A percentile compares a stretch with the other conserved stretches of the same genome.
These are phyloP conservation scores for Gracilaria domingensis DNA, from an alignment of 23 red algal genomes.

Conservation along the genomic window DNA sequence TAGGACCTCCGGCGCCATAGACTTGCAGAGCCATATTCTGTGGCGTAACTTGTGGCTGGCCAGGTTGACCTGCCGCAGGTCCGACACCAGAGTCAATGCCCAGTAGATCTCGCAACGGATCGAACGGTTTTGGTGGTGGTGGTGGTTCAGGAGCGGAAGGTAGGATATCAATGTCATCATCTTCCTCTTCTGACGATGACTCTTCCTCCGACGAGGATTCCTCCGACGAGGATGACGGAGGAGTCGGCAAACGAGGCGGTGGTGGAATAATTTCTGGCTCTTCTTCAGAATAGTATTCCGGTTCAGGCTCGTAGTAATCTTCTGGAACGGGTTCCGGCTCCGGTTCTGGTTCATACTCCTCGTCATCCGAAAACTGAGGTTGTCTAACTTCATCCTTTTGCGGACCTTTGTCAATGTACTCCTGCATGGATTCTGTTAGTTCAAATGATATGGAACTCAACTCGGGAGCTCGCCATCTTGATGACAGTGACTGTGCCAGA, in stretches of 20 bases:
- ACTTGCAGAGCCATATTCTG: slow-evolving; percentile 67
- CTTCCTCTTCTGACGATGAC: slow-evolving; percentile 63
- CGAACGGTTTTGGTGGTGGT: slow-evolving; percentile 72
- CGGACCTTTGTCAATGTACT: slow-evolving; percentile 79
- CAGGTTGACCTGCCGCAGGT: neutral
- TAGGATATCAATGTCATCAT: slow-evolving; percentile 65
- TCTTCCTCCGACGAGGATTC: slow-evolving; percentile 66
- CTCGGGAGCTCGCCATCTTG: slow-evolving; percentile 64
- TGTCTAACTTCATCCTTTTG: slow-evolving; percentile 35
- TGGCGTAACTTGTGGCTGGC: slow-evolving; percentile 13
- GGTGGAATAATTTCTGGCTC: slow-evolving; percentile 72
- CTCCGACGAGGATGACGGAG: slow-evolving; percentile 44
- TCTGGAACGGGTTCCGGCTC: slow-evolving; percentile 79
- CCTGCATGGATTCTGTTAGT: slow-evolving; percentile 73
- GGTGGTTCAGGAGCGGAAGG: slow-evolving; percentile 70
- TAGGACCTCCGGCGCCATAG: slow-evolving; percentile 48
- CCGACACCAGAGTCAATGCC: slow-evolving; percentile 75
- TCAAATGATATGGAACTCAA: slow-evolving; percentile 72
- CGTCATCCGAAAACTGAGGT: slow-evolving; percentile 65
- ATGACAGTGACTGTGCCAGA: slow-evolving; percentile 37
- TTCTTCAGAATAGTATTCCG: slow-evolving; percentile 85
- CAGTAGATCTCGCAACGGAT: slow-evolving; percentile 79
- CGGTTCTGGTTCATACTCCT: slow-evolving; percentile 76
- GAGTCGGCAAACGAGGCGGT: slow-evolving; percentile 55
- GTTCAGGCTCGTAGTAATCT: slow-evolving; percentile 85